A percentile compares a stretch with the other conserved stretches of the same genome.
Conservation (phyloP, 441 rosid species). For the Breynia disticha region DNA sequence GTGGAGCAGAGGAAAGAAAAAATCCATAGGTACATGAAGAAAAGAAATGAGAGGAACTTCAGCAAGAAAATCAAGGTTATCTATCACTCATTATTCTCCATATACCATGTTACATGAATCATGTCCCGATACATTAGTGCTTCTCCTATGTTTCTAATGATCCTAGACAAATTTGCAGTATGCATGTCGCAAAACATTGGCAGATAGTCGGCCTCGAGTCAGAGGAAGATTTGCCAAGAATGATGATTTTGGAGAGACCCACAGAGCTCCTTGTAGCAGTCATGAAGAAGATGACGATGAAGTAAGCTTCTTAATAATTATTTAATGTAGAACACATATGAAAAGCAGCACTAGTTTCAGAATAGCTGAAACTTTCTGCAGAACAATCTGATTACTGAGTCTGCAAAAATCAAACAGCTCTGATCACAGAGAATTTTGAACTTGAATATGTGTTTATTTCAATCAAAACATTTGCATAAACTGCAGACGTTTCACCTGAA, state of each 20-base stretch:
- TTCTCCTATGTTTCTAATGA: neutral
- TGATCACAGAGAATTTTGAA: no score
- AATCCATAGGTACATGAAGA: conserved; percentile 91
- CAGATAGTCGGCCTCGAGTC: conserved; percentile 89
- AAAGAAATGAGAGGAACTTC: conserved; percentile 88
- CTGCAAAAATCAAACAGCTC: no score
- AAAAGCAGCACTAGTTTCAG: no score
- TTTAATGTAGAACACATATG: no score
- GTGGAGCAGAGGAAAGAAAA: conserved; percentile 86
- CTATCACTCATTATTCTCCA: neutral
- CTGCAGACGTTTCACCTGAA: no score
- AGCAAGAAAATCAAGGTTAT: conserved; percentile 93
- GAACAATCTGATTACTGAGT: no score
- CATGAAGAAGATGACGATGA: conserved; percentile 63
- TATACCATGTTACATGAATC: neutral
- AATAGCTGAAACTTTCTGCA: no score
- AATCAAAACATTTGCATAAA: no score
- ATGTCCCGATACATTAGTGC: no score
- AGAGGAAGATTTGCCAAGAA: conserved; percentile 94
- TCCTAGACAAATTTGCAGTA: conserved; percentile 36
- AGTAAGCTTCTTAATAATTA: neutral
- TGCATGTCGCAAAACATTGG: conserved; percentile 89
- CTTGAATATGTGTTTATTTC: no score
- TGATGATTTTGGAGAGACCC: conserved; percentile 60
- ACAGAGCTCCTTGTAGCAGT: conserved; percentile 14